Percentiles rank a stretch among this genome's conserved stretches.
Evolutionary conservation across 192 early-diverging fungal species (phyloP).

Genomic region (Linnemannia elongata): DNA sequence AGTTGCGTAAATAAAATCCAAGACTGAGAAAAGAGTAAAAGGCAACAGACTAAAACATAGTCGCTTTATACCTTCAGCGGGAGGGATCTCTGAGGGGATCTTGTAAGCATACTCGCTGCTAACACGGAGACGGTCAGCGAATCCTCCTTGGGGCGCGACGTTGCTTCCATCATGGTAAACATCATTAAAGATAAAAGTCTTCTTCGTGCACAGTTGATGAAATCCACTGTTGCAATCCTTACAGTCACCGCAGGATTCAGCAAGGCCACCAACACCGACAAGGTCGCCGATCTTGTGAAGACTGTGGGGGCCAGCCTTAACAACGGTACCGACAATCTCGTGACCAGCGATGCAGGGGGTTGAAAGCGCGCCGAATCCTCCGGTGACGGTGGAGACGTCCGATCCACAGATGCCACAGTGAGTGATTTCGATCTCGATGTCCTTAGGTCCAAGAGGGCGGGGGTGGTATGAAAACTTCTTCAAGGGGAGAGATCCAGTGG

Average conservation of each 20-base stretch:
- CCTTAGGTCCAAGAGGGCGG: constrained; percentile 68
- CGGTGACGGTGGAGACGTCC: constrained; percentile 76
- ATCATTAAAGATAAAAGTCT: constrained; percentile 66
- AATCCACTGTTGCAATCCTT: constrained; percentile 45
- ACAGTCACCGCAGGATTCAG: constrained; percentile 66
- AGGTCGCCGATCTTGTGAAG: constrained; percentile 67
- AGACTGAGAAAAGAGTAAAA: neutral
- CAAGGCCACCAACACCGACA: constrained; percentile 77
- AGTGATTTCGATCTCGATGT: constrained; percentile 82
- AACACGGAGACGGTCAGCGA: constrained; percentile 69
- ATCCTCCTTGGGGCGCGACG: constrained; percentile 66
- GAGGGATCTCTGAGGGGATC: constrained; percentile 67
- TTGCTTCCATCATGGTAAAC: constrained; percentile 70
- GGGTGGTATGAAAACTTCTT: constrained; percentile 70
- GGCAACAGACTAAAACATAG: neutral
- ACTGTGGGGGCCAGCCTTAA: constrained; percentile 49
- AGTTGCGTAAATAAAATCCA: neutral
- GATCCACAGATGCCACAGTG: constrained; percentile 85
- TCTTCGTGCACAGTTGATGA: constrained; percentile 48
- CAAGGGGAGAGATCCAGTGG: constrained; percentile 15
- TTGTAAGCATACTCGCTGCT: constrained; percentile 73
- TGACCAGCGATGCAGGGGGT: constrained; percentile 58
- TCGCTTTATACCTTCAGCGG: constrained; percentile 59
- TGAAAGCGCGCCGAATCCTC: constrained; percentile 66
- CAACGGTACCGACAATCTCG: constrained; percentile 64